Percentiles rank a stretch among this genome's conserved stretches.
Conservation (phyloP, 371 early-diverging fungal genomes). For the Mucor ambiguus region DNA sequence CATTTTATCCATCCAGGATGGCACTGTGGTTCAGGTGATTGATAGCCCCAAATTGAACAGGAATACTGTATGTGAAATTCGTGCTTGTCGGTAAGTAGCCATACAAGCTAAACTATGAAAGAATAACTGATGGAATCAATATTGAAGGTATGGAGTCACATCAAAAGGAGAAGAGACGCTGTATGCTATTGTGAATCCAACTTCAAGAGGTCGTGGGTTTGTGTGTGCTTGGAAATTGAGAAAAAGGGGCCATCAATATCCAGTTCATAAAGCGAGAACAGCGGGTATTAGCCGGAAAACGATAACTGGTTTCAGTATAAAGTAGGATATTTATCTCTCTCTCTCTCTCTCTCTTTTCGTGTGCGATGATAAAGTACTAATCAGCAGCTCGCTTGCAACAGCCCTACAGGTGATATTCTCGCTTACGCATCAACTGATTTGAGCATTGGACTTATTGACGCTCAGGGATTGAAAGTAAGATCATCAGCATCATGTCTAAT, state of each 20-base stretch:
- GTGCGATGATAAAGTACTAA: too few species aligned
- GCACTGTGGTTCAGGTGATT: conserved; percentile 57
- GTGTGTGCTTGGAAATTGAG: conserved; percentile 38
- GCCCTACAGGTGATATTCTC: conserved; percentile 55
- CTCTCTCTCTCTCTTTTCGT: too few species aligned
- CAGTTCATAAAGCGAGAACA: conserved; percentile 28
- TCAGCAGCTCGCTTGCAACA: conserved; percentile 19
- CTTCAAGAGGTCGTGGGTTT: conserved; percentile 32
- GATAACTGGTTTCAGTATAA: conserved; percentile 39
- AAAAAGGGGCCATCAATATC: conserved; percentile 15
- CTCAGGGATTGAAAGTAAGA: conserved; percentile 56
- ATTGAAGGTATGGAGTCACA: neutral
- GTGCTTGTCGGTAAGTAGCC: conserved; percentile 44
- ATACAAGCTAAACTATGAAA: neutral
- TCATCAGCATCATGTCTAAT: neutral
- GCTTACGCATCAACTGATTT: conserved; percentile 66
- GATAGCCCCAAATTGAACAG: conserved; percentile 61
- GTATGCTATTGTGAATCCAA: conserved; percentile 45
- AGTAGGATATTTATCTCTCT: conserved; percentile 26
- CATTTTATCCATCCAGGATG: conserved; percentile 53
- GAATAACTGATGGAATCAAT: neutral
- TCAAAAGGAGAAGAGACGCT: conserved; percentile 19
- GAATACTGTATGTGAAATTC: conserved; percentile 48
- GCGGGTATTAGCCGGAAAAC: conserved; percentile 37
- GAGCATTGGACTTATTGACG: conserved; percentile 58